Evolutionary conservation across 2,329 filamentous ascomycete species (phyloP).

Genomic region (Colletotrichum sp.): DNA sequence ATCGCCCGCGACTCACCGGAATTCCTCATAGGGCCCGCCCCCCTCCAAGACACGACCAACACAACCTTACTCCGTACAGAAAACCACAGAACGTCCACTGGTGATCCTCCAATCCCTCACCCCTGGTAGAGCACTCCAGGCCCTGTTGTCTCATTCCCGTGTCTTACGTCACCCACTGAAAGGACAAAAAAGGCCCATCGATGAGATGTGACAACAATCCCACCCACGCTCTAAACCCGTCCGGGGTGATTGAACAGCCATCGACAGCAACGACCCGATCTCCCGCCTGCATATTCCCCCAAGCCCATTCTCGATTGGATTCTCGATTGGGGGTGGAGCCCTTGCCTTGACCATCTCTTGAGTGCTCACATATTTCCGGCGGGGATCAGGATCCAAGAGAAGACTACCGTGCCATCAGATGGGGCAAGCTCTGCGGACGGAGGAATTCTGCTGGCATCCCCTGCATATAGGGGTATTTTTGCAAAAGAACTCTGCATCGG

Average conservation of each 20-base stretch:
- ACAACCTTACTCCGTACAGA: neutral
- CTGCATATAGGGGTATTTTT: neutral
- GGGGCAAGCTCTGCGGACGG: neutral
- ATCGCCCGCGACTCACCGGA: neutral
- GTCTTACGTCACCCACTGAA: neutral
- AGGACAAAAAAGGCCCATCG: neutral
- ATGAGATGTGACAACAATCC: neutral
- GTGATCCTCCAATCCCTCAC: neutral
- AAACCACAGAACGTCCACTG: neutral
- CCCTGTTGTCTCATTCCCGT: slow-evolving; percentile 1
- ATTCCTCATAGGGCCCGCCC: neutral
- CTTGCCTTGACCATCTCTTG: neutral
- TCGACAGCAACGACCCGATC: slow-evolving; percentile 2
- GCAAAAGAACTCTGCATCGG: neutral
- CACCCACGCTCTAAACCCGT: neutral
- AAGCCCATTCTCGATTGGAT: neutral
- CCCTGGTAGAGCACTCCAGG: neutral
- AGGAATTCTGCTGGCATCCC: neutral
- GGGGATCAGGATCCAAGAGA: neutral
- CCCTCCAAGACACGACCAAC: neutral
- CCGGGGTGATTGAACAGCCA: neutral
- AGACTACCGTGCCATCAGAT: neutral
- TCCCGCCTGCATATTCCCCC: neutral
- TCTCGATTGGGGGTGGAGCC: neutral
- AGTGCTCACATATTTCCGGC: neutral